Evolutionary conservation across 2,329 filamentous ascomycete species (phyloP).

Genomic region (Trichoderma polysporum): DNA sequence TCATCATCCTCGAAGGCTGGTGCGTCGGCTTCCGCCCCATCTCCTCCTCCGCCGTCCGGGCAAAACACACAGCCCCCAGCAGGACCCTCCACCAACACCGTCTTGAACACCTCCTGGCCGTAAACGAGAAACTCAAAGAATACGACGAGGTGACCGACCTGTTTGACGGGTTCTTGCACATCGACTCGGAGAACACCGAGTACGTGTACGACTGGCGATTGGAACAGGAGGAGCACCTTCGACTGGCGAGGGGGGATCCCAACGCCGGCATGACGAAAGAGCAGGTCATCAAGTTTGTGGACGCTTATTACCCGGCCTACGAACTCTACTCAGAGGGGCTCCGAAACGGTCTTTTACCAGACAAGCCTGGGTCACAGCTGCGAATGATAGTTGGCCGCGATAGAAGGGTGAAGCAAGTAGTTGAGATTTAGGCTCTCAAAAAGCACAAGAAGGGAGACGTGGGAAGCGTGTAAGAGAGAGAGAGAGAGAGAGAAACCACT

Average conservation of each 20-base stretch:
- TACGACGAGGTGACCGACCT: constrained; percentile 52
- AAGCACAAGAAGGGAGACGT: neutral
- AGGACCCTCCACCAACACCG: constrained; percentile 50
- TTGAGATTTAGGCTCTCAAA: constrained; percentile 34
- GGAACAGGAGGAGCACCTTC: constrained; percentile 74
- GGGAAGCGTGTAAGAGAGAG: neutral
- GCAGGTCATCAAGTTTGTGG: constrained; percentile 72
- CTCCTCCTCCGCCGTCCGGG: constrained; percentile 47
- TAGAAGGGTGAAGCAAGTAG: constrained; percentile 57
- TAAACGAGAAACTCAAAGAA: constrained; percentile 48
- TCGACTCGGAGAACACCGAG: constrained; percentile 67
- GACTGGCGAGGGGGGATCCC: constrained; percentile 57
- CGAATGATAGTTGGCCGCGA: constrained; percentile 61
- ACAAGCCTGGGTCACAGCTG: constrained; percentile 55
- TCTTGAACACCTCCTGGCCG: constrained; percentile 49
- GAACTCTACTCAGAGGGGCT: constrained; percentile 65
- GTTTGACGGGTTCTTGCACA: constrained; percentile 56
- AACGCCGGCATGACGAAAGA: constrained; percentile 75
- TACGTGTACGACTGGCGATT: constrained; percentile 84
- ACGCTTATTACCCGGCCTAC: constrained; percentile 69
- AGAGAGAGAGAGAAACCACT: neutral
- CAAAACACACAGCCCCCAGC: constrained; percentile 52
- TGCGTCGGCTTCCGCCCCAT: constrained; percentile 79
- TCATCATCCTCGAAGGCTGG: constrained; percentile 88
- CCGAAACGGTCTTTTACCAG: constrained; percentile 55